phyloP scores from a whole-genome alignment of 2,329 filamentous ascomycete species.

The Chaetomium sp. region DNA sequence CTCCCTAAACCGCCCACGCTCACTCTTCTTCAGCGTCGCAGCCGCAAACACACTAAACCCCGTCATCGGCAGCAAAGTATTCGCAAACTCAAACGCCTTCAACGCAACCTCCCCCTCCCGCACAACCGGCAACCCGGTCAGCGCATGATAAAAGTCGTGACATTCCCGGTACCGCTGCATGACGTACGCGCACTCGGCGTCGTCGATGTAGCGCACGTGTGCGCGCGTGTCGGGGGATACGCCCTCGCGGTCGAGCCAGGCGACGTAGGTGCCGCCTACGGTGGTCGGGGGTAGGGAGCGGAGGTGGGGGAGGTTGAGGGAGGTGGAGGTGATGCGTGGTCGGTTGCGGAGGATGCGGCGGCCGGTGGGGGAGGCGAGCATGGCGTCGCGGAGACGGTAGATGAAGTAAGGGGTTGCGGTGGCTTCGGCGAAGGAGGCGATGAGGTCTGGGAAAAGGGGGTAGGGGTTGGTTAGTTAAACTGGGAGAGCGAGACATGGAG shows the following conservation, averaged over 20 bases:
- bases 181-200: slow-evolving; percentile 93
- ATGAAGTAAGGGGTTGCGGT: slow-evolving; percentile 95
- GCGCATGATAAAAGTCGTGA: slow-evolving; percentile 95
- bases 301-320: slow-evolving; percentile 59
- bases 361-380: slow-evolving; percentile 78
- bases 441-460: slow-evolving; percentile 55
- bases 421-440: slow-evolving; percentile 88
- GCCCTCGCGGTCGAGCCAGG: slow-evolving; percentile 89
- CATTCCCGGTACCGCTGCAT: slow-evolving; percentile 98
- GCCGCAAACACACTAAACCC: slow-evolving; percentile 79
- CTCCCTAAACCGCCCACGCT: slow-evolving; percentile 65
- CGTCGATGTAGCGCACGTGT: slow-evolving; percentile 81
- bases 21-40: slow-evolving; percentile 75
- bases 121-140: slow-evolving; percentile 84
- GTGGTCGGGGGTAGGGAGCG: slow-evolving; percentile 65
- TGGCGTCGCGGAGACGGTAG: slow-evolving; percentile 80
- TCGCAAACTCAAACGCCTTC: slow-evolving; percentile 95
- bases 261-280: slow-evolving; percentile 75
- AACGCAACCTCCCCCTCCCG: slow-evolving; percentile 96
- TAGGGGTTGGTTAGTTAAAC: background rate
- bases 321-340: slow-evolving; percentile 77
- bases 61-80: slow-evolving; percentile 92
- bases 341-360: slow-evolving; percentile 86
- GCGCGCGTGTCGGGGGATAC: slow-evolving; percentile 87
- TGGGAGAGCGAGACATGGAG: background rate